Conservation (phyloP, 257 asterid species). For the Capsicum baccatum region DNA sequence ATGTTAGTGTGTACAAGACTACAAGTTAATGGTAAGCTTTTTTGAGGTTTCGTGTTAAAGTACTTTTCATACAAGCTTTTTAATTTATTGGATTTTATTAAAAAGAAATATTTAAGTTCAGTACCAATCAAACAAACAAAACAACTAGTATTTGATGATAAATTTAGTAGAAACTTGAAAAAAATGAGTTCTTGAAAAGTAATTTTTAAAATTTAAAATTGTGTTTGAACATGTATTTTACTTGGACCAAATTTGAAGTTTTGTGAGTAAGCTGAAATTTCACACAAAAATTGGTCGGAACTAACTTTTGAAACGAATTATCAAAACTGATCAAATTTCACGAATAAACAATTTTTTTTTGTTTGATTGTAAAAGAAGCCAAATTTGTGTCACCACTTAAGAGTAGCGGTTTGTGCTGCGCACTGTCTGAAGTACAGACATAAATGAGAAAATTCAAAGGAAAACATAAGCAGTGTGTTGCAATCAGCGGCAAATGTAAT, state of each 20-base stretch:
- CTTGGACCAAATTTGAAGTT: neutral
- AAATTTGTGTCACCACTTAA: conserved; percentile 21
- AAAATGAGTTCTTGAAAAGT: too few relatives aligned
- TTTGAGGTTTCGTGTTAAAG: too few relatives aligned
- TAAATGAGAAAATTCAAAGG: conserved; percentile 33
- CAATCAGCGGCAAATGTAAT: conserved; percentile 35
- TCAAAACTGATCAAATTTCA: neutral
- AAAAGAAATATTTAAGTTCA: too few relatives aligned
- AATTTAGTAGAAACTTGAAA: too few relatives aligned
- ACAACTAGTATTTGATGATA: too few relatives aligned
- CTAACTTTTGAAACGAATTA: too few relatives aligned
- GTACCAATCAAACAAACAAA: too few relatives aligned
- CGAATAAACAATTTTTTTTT: neutral
- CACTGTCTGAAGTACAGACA: conserved; percentile 29
- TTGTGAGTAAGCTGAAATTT: neutral
- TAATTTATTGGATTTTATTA: too few relatives aligned
- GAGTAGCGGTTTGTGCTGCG: conserved; percentile 47
- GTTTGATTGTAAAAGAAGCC: neutral
- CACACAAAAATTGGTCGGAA: neutral
- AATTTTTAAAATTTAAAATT: too few relatives aligned
- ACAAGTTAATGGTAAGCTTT: too few relatives aligned
- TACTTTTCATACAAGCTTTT: too few relatives aligned
- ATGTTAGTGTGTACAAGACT: too few relatives aligned
- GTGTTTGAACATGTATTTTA: neutral
- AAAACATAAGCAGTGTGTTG: conserved; percentile 30